Evolutionary conservation across 768 basidiomycete genomes (phyloP), one percentile per base, ranked within the genome.

Genomic region (Ephemerocybe angulata): DNA sequence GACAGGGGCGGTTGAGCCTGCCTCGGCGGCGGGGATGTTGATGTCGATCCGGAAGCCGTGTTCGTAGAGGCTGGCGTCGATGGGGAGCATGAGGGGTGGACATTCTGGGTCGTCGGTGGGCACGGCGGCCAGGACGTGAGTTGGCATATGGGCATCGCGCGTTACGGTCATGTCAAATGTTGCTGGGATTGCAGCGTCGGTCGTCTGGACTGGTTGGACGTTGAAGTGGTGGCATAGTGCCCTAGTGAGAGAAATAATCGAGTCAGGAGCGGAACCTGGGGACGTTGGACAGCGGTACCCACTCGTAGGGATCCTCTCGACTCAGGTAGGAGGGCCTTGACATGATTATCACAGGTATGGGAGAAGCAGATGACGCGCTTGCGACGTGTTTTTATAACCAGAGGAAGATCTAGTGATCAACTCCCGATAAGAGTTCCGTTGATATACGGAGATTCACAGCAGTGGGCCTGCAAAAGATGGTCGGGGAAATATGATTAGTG

Each of bases 121-220:
- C 54, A 71, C 68, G 58, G 80, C 71, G 21, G 80, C 79, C 43
- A 86, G 75, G 53, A 80, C 71, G 61, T 86, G 85, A 3, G 83
- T 85, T 35, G 85, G 84, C 58, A 75, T 67, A 50, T 72, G 72
- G 5, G 74, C 73, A 47, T 77, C 72, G 53, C 71, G 76, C 11
- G 74, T 58, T 50, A 82, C 70, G 22, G 70, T 72, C 68, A 85
- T 75, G 57, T 80, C 75, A 54, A 84, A 70, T 1, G 75, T 74
- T 11, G 71, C 55, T 3, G 78, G 81, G 3, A 80, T 57, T 13
- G 65, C 49, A 7, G 55, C 55, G 30, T 54, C 61, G n/a, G 60
- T 53, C 17, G 64, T 59, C 35, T 53, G 37, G 7, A 52, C 52
- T 10, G 62, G 68, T 13, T 60, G 56, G 38, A 79, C 71, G 51